phyloP scores from a whole-genome alignment of 495 filamentous ascomycete genomes.

The Rhizodiscina lignyota region DNA sequence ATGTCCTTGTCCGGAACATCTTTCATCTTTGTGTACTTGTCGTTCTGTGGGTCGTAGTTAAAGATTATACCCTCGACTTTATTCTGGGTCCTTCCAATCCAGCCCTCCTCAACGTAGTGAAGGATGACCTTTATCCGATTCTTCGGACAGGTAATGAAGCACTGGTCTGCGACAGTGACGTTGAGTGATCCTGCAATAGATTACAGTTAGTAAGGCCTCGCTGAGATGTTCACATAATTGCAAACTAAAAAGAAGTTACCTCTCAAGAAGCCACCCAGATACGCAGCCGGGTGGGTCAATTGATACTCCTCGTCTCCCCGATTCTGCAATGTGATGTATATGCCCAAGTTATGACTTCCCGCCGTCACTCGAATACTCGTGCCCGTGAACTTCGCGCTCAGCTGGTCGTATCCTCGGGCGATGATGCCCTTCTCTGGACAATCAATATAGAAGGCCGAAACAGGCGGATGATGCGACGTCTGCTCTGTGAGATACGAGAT shows the following conservation, averaged over 20 bases:
- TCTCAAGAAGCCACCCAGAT: conserved; percentile 73
- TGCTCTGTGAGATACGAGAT: conserved; percentile 94
- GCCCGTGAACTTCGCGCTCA: conserved; percentile 94
- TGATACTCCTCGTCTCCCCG: conserved; percentile 82
- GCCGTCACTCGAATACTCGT: conserved; percentile 84
- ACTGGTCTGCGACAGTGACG: conserved; percentile 75
- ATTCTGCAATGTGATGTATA: conserved; percentile 74
- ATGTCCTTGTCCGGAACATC: conserved; percentile 75
- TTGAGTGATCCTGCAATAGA: conserved; percentile 40
- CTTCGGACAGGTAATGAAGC: conserved; percentile 70
- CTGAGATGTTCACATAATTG: background rate
- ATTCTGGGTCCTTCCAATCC: conserved; percentile 83
- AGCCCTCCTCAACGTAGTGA: conserved; percentile 85
- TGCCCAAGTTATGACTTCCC: conserved; percentile 85
- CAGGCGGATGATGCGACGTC: conserved; percentile 94
- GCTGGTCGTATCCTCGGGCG: conserved; percentile 83
- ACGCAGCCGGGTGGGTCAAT: conserved; percentile 84
- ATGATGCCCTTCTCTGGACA: conserved; percentile 82
- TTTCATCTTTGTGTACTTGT: conserved; percentile 58
- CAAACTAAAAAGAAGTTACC: conserved; percentile 27
- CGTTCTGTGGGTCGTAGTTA: conserved; percentile 65
- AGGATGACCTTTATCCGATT: conserved; percentile 82
- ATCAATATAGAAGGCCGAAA: conserved; percentile 88
- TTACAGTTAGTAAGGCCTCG: background rate
- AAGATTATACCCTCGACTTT: conserved; percentile 84